Evolutionary conservation across 2,329 filamentous ascomycete genomes (phyloP), one percentile per base, ranked within the genome.

Genomic region (Fusarium euwallaceae): DNA sequence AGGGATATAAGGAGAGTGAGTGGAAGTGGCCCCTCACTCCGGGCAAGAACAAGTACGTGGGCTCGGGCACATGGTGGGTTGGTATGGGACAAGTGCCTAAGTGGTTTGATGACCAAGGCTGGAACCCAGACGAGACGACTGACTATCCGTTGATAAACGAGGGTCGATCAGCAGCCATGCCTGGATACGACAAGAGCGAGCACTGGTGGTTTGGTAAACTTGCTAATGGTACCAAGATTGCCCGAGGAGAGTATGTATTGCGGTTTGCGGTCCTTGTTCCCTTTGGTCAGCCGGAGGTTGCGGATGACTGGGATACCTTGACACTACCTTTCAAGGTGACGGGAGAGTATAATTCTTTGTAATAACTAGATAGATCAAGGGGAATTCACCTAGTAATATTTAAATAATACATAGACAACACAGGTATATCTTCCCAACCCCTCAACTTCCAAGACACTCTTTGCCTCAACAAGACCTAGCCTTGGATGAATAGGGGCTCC

Each of bases 21-120:
- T 72, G 69, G 69, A 64, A 39, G n/a, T 72, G 64, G 22, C 69
- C 69, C 1, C 69, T 60, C 12, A 43, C 48, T 4, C 39, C 48
- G 4, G 69, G 69, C 0, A 32, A 66, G 37, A 34, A 69, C 14
- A 60, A 60, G 17, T 72, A 69, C 17, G 48, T 72, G 11, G 69
- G 69, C 10, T 29, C 69, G 3, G 69, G 39, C 14, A 51, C 69
- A 7, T 48, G 39, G 45, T 71, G 65, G 65, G 32, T 63, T 27
- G 29, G 32, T 3, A 12, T 17, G 16, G 61, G 41, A n/a, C 7
- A 34, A 9, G 36, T 45, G 5, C 22, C 61, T 5, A 32, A 27
- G 17, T 58, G 45, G 34, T 59, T 64, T 43, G 62, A 64, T 20
- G 16, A 37, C 12, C n/a, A 27, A 16, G n/a, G 29, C 7, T 53